Base-by-base conservation (phyloP, 2,329 filamentous ascomycete genomes). In the Mollisiaceae sp. region DNA sequence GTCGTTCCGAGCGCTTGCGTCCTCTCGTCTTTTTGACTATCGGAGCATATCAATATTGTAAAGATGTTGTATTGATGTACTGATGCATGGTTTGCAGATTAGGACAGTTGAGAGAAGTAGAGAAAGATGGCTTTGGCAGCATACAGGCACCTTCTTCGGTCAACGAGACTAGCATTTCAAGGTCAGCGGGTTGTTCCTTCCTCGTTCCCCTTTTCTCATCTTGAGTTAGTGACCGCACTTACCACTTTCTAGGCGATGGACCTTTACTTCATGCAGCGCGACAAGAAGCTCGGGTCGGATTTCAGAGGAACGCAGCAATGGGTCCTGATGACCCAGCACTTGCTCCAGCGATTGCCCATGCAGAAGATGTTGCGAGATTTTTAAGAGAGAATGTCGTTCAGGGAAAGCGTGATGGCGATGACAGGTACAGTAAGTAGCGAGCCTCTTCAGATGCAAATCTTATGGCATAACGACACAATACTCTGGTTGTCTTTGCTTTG, bases 301-400 rank as follows among this genome's bases (percentile, higher is more conserved):
- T 99, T 78, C 86, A 89, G 60, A 81, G 84, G 63, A 91, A 91
- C 71, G 84, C 87, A 52, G 78, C 81, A 2, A 79, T 93, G 12
- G 79, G 85, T 4, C 78, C 86, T 0, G 80, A 82, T 14, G 86
- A 87, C 64, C 81, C 88, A 14, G 86, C 88, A 65, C 82, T 86
- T 0, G 79, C 82, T 15, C 84, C 87, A 64, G 88, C 89, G 11
- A 87, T 99, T 67, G 81, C 89, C 70, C 89, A 97, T 74, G 95
- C 94, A 9, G 83, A 94, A 67, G 92, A 95, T 47, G 89, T 98
- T 2, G 92, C 94, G 2, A 84, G 85, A 69, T 89, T 98, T 64
- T 76, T 99, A 67, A 83, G 87, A 70, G 83, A 92, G 76, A 98
- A 98, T 74, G 83, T 99, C 2, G 94, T 99, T 3, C 95, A 99